These are phyloP conservation scores for Asterella californica DNA, from an alignment of 225 moss, liverwort and hornwort species.

Conservation along the genomic window DNA sequence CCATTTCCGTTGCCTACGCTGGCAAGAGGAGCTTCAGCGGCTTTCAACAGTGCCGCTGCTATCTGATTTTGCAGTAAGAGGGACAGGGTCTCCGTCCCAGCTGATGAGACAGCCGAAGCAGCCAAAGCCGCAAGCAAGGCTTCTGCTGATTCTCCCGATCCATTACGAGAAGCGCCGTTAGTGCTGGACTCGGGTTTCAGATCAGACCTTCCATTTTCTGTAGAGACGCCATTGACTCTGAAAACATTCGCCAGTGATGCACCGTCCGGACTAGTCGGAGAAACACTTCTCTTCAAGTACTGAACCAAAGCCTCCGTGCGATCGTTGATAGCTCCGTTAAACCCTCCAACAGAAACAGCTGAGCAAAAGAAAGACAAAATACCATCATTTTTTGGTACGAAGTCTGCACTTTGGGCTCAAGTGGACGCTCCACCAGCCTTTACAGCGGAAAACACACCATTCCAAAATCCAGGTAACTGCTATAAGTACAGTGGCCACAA, in stretches of 20 bases:
- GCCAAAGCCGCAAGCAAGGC: constrained; percentile 36
- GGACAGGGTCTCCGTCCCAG: constrained; percentile 36
- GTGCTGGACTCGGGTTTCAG: constrained; percentile 30
- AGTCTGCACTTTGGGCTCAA: neutral
- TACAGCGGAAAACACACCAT: neutral
- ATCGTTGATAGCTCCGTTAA: constrained; percentile 61
- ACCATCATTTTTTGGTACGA: neutral
- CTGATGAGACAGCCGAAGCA: constrained; percentile 17
- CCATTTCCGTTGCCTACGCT: constrained; percentile 24
- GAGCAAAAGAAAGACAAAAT: constrained; percentile 1
- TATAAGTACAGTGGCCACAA: too few relatives aligned
- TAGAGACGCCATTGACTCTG: constrained; percentile 22
- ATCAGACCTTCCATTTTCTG: constrained; percentile 29
- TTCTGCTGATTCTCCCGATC: constrained; percentile 25
- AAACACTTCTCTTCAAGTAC: constrained; percentile 53
- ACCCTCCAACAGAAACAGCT: constrained; percentile 57
- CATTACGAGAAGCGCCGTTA: constrained; percentile 15
- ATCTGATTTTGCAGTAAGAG: constrained; percentile 41
- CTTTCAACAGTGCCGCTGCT: constrained; percentile 37
- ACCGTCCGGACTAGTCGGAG: constrained; percentile 24
- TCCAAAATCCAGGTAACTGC: too few relatives aligned
- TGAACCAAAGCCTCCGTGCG: constrained; percentile 59
- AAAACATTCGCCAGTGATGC: constrained; percentile 34
- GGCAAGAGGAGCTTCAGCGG: constrained; percentile 32
- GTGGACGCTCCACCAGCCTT: neutral